These are phyloP conservation scores for Mycocentrospora acerina DNA, from an alignment of 2,329 filamentous ascomycete genomes.

Conservation along the genomic window DNA sequence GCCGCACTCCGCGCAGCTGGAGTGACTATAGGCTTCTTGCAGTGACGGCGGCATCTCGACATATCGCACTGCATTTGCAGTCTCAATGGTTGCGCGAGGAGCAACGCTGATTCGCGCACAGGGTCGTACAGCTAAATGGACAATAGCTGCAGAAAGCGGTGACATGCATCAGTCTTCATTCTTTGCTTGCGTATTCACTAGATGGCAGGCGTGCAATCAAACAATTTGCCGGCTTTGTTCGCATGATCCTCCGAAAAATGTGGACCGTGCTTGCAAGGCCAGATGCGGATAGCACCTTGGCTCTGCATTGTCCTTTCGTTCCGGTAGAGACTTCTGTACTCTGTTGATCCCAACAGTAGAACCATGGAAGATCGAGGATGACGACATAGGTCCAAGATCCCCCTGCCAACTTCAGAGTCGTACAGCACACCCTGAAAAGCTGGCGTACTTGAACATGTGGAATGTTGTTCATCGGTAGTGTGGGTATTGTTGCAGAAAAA, in stretches of 20 bases:
- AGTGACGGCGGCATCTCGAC: constrained; percentile 32
- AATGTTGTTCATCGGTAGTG: constrained; percentile 14
- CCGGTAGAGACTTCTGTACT: constrained; percentile 2
- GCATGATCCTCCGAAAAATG: constrained; percentile 12
- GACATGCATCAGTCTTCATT: constrained; percentile 35
- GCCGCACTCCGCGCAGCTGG: constrained; percentile 20
- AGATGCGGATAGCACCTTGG: constrained; percentile 5
- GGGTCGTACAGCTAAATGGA: constrained; percentile 27
- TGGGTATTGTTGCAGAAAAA: constrained; percentile 18
- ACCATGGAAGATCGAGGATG: neutral
- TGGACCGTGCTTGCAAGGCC: constrained; percentile 12
- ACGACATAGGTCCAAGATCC: constrained; percentile 3
- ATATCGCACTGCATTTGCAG: constrained; percentile 35
- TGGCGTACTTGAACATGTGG: constrained; percentile 15
- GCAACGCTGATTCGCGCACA: constrained; percentile 25
- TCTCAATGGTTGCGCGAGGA: constrained; percentile 20
- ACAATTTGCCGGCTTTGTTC: constrained; percentile 18
- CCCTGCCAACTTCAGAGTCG: constrained; percentile 8
- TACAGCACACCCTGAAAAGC: constrained; percentile 11
- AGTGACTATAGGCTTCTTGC: constrained; percentile 29
- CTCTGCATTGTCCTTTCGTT: constrained; percentile 6
- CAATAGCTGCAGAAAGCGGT: constrained; percentile 28
- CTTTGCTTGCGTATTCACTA: constrained; percentile 28
- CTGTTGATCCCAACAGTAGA: neutral
- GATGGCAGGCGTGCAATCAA: constrained; percentile 21